These are phyloP conservation scores for Fusarium euwallaceae DNA, from an alignment of 2,329 filamentous ascomycete species.

Conservation along the genomic window DNA sequence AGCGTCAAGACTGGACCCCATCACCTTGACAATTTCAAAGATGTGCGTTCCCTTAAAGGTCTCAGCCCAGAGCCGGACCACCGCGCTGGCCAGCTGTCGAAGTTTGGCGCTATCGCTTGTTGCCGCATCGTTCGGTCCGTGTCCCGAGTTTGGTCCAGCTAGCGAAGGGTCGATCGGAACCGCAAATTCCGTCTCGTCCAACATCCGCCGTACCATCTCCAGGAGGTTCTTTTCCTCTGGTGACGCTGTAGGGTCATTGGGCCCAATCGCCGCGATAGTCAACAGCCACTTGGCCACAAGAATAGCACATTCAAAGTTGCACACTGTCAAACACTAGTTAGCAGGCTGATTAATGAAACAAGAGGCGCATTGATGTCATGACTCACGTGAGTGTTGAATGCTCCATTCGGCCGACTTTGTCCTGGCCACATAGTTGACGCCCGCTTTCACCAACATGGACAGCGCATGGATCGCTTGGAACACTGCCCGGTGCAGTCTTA, in stretches of 20 bases:
- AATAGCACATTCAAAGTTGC: conserved; percentile 73
- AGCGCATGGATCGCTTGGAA: conserved; percentile 77
- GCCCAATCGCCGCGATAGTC: conserved; percentile 65
- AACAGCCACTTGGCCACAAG: conserved; percentile 72
- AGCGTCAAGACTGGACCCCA: conserved; percentile 68
- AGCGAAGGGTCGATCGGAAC: conserved; percentile 71
- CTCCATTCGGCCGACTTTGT: conserved; percentile 74
- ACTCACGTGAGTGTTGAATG: conserved; percentile 72
- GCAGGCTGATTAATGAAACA: conserved; percentile 12
- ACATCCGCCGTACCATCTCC: conserved; percentile 68
- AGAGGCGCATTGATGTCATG: neutral
- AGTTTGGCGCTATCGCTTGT: conserved; percentile 65
- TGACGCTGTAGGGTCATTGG: conserved; percentile 63
- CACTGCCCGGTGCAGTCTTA: conserved; percentile 72
- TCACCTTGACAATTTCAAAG: conserved; percentile 70
- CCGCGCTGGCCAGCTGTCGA: conserved; percentile 68
- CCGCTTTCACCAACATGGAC: conserved; percentile 74
- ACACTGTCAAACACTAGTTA: conserved; percentile 55
- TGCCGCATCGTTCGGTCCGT: conserved; percentile 58
- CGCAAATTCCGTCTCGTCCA: conserved; percentile 73
- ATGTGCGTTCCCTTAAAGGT: conserved; percentile 73
- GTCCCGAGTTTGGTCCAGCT: conserved; percentile 54
- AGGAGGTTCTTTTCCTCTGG: conserved; percentile 67
- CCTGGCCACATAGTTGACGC: conserved; percentile 72
- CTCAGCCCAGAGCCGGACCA: conserved; percentile 72